Evolutionary conservation across 495 filamentous ascomycete species (phyloP), one percentile per base, ranked within the genome.

Genomic region (Penicillium paxilli): DNA sequence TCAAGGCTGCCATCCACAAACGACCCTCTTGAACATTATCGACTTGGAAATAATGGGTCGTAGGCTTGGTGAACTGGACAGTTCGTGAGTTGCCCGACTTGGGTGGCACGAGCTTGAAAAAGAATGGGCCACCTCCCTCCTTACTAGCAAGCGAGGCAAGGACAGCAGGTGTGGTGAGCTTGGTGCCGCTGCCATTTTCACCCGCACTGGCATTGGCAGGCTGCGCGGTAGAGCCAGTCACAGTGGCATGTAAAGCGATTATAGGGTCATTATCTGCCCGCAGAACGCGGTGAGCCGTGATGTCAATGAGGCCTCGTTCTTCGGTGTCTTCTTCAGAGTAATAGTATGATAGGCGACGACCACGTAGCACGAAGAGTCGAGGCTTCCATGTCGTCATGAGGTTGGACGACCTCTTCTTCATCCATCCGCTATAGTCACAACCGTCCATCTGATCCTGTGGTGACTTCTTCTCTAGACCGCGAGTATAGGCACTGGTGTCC

Each of bases 321-420:
- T 94, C 84, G 3, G 83, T 86, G 65, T 99, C 95, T 49, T 86
- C 83, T 55, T 97, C 92, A 14, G 90, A 88, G 71, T 99, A 99
- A 68, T 94, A 99, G 73, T 99, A 99, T 0, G 92, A 91, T 19
- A 99, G 81, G 12, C 95, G 85, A 55, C 91, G 83, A 40, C 95
- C 95, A 49, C 91, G 89, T 26, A 99, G 79, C 19, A 98, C 88
- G 63, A 99, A 99, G 26, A 98, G 82, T 8, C 95, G 86, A 35
- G 90, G 85, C 65, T 98, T 98, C 95, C 95, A 99, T 1, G 91
- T 96, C 3, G 90, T 88, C 88, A 97, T 95, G 45, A 97, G 75
- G 57, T 94, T 94, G 2, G 90, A 91, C 44, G 90, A 96, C 63
- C 92, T 87, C 81, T 99, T 99, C 78, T 96, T 98, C 95, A 99